Conservation (phyloP, 208 protist species). For the Wallacemonas collosoma region DNA sequence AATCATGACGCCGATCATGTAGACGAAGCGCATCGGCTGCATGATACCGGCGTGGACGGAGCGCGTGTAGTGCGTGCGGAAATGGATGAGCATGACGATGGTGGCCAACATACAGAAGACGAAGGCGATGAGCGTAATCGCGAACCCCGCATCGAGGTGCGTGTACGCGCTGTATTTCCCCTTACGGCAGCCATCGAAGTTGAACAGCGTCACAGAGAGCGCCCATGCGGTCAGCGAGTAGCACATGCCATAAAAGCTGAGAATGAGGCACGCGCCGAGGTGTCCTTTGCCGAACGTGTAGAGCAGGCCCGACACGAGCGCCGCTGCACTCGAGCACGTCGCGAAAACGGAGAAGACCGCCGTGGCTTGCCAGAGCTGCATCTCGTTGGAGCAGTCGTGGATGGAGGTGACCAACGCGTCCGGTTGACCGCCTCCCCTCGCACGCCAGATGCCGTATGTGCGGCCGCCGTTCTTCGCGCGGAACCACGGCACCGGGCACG, state of each 20-base stretch:
- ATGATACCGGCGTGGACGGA: slow-evolving; percentile 39
- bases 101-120: slow-evolving; percentile 27
- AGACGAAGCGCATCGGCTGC: slow-evolving; percentile 36
- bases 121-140: slow-evolving; percentile 43
- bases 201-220: slow-evolving; percentile 35
- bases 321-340: slow-evolving; percentile 29
- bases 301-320: slow-evolving; percentile 35
- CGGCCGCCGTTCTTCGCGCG: slow-evolving; percentile 27
- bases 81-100: slow-evolving; percentile 35
- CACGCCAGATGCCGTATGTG: slow-evolving; percentile 44
- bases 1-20: slow-evolving; percentile 30
- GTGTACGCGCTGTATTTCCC: slow-evolving; percentile 33
- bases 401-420: slow-evolving; percentile 33
- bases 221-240: slow-evolving; percentile 49
- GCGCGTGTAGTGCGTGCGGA: slow-evolving; percentile 40
- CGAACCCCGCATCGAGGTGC: slow-evolving; percentile 50
- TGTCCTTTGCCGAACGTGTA: slow-evolving; percentile 38
- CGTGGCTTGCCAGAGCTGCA: slow-evolving; percentile 52
- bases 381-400: slow-evolving; percentile 47
- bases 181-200: slow-evolving; percentile 46
- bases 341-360: slow-evolving; percentile 44
- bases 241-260: slow-evolving; percentile 44
- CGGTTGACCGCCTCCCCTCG: slow-evolving; percentile 36
- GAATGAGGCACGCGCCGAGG: slow-evolving; percentile 38
- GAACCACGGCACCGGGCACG: slow-evolving; percentile 52